Percentiles rank a stretch among this genome's conserved stretches.
Conservation (phyloP, 306 rosid genomes). For the Cucurbita argyrosperma region DNA sequence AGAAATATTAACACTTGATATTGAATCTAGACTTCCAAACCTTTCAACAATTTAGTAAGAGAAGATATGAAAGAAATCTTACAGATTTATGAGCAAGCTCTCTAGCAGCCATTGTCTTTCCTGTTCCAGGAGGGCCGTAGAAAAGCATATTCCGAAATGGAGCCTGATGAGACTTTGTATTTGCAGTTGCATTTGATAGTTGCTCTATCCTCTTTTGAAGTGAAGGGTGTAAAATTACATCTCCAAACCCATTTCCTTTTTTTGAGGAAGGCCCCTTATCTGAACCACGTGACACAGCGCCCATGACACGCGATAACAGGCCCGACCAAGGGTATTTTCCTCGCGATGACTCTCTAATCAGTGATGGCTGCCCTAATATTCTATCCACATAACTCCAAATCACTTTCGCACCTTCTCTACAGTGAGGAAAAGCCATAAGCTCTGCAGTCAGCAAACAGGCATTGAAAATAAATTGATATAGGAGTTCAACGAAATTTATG, state of each 20-base stretch:
- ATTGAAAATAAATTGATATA: not conserved
- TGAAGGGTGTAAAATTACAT: conserved; percentile 78
- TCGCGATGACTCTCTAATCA: conserved; percentile 86
- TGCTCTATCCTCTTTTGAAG: conserved; percentile 78
- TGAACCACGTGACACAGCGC: conserved; percentile 24
- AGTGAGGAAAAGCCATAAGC: conserved; percentile 14
- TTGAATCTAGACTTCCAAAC: not conserved
- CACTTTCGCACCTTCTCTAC: conserved; percentile 97
- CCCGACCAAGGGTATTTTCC: conserved; percentile 99
- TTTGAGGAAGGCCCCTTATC: conserved; percentile 26
- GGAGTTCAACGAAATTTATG: not conserved
- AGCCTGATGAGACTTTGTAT: conserved; percentile 93
- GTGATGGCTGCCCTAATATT: conserved; percentile 92
- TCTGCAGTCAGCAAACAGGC: conserved; percentile 1
- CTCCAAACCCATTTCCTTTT: conserved; percentile 66
- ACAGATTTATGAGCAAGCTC: conserved; percentile 93
- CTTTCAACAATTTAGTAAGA: not conserved
- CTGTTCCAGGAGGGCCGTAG: conserved; percentile 99
- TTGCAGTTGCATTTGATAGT: conserved; percentile 77
- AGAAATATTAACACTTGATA: not conserved
- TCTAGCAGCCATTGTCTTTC: conserved; percentile 98
- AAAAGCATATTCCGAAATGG: conserved; percentile 95
- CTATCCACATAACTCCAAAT: conserved; percentile 97
- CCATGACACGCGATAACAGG: conserved; percentile 37
- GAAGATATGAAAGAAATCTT: conserved; percentile 15